Evolutionary conservation across 176 grass and related monocot species (phyloP).

Genomic region (Musa schizocarpa): DNA sequence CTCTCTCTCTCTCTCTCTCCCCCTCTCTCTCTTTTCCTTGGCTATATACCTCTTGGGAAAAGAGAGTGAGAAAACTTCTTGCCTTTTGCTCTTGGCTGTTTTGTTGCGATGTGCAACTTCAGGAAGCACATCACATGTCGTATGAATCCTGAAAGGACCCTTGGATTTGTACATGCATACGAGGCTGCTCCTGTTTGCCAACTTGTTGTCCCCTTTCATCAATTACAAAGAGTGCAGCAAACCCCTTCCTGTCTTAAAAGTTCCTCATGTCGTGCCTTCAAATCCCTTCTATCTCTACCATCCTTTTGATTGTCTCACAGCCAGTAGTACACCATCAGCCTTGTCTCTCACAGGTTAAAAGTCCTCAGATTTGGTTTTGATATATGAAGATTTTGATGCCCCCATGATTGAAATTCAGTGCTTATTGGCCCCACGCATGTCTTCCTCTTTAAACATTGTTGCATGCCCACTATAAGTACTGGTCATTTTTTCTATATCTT

Average conservation of each 20-base stretch:
- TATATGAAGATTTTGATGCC: slow-evolving; percentile 24
- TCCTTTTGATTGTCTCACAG: not conserved
- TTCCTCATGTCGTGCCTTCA: not conserved
- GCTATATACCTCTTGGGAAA: too few species aligned
- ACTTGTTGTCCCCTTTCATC: not conserved
- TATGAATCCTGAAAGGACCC: too few species aligned
- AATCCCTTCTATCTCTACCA: not conserved
- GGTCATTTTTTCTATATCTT: not conserved
- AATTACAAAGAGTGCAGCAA: too few species aligned
- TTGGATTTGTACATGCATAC: not conserved
- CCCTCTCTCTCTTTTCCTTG: too few species aligned
- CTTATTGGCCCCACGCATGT: not conserved
- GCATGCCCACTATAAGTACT: not conserved
- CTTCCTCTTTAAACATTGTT: not conserved
- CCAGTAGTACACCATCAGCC: not conserved
- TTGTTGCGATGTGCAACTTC: too few species aligned
- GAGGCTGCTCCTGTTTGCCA: not conserved
- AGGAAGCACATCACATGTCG: too few species aligned
- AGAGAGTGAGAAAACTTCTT: too few species aligned
- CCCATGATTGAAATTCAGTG: slow-evolving; percentile 18
- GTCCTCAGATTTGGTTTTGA: slow-evolving; percentile 22
- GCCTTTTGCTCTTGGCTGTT: too few species aligned
- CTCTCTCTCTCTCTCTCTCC: too few species aligned
- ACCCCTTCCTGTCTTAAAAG: not conserved
- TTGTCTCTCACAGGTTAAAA: not conserved